Base-by-base conservation (phyloP, 2,329 filamentous ascomycete species). In the Chalara sp. region DNA sequence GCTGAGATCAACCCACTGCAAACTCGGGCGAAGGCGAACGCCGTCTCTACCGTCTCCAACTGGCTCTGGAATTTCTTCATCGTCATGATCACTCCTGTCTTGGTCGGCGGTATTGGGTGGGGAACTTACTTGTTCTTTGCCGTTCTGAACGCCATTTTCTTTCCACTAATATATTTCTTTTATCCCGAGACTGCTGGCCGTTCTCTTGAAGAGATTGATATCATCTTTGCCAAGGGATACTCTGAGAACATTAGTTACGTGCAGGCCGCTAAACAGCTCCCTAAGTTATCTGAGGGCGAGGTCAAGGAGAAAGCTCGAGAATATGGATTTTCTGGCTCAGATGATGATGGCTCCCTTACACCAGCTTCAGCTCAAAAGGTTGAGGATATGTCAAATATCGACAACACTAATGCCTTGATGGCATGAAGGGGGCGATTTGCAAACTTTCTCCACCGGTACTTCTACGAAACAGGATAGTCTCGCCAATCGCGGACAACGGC, bases 131-230 rank as follows among this genome's bases (percentile, higher is more conserved):
- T 67, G 13, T 66, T 70, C 58, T 70, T 70, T 53, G 67, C 66
- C 1, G 55, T 61, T 28, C 54, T 69, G 33, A 70, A 69, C 50
- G 65, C 66, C 10, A 63, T 55, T 43, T 70, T 70, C 56, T 54
- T 70, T 10, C 67, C 68, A 0, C 55, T 70, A 46, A 69, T 70
- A 53, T 69, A 67, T 58, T 61, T 68, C 54, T 63, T 65, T 46
- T 68, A 63, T 49, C 76, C 77, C 0, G 78, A 80, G 61, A 80
- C 79, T 4, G 70, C 73, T 59, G 62, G 65, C 56, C 75, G 78
- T 6, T 79, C 73, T 11, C 71, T 87, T 32, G 84, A 87, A 65
- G 84, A 87, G 63, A 81, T 88, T 67, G 84, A 88, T 60, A 73
- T 79, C 51, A 82, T 87, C 57, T 84, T 86, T 71, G 66, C 75